These are phyloP conservation scores for Yamadazyma oceani DNA, from an alignment of 1,139 yeast genomes.

Conservation along the genomic window DNA sequence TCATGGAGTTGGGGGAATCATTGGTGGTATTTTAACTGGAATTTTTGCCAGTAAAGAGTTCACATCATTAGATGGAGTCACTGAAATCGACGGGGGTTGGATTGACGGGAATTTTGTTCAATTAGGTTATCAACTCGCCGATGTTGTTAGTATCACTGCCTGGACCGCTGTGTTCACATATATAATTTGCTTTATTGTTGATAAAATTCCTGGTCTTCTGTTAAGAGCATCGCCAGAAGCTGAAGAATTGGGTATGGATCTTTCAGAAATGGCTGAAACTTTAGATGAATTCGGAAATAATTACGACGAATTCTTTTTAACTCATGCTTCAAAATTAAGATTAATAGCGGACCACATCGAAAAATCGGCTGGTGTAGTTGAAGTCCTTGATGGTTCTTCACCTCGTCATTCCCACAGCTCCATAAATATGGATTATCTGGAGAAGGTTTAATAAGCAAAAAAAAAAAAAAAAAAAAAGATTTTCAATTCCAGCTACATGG, in stretches of 20 bases:
- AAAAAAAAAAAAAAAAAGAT: background rate
- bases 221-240: constrained; percentile 76
- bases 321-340: constrained; percentile 20
- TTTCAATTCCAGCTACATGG: too few relatives aligned
- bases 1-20: constrained; percentile 92
- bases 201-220: constrained; percentile 79
- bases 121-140: constrained; percentile 92
- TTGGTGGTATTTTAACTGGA: constrained; percentile 84
- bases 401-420: constrained; percentile 17
- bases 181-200: constrained; percentile 66
- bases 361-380: constrained; percentile 14
- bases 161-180: constrained; percentile 83
- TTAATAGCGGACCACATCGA: constrained; percentile 17
- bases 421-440: constrained; percentile 11
- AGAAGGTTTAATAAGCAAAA: constrained; percentile 14
- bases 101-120: constrained; percentile 85
- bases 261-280: constrained; percentile 31
- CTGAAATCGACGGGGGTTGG: constrained; percentile 83
- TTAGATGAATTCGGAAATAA: constrained; percentile 29
- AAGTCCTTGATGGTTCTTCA: constrained; percentile 19
- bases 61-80: constrained; percentile 69
- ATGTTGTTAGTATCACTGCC: constrained; percentile 65
- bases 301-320: constrained; percentile 21
- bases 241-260: constrained; percentile 72
- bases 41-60: constrained; percentile 91